Base-by-base conservation (phyloP, 83 land plant genomes). In the Picea mariana region DNA sequence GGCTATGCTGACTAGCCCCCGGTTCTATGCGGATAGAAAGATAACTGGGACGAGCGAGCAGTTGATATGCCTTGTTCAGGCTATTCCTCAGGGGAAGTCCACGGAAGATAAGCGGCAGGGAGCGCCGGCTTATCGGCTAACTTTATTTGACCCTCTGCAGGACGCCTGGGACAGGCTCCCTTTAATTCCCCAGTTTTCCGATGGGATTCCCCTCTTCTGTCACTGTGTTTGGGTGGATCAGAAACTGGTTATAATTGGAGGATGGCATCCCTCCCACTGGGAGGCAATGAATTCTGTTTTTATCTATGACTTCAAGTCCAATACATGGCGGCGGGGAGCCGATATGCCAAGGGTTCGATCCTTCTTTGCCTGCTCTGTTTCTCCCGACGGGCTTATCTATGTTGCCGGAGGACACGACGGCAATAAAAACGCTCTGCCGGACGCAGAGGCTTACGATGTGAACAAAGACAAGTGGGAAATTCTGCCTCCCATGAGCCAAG, bases 371-470 rank as follows among this genome's bases (percentile, higher is more conserved):
- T 87, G 89, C 75, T 86, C 86, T 23, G 89, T 59, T 75, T 62
- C 17, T 80, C 62, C 80, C 3, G 47, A 78, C 4, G 79, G 82
- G 11, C 58, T 49, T 6, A 63, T 93, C 9, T 82, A 84, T 27
- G 83, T 91, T 0, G 96, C 97, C 49, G 92, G 98, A 4, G 98
- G 98, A 1, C 98, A 96, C 66, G 95, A 96, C 69, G 88, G 65
- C 5, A 44, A 73, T 67, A 94, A 96, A 81, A 89, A 86, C 27
- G 95, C 95, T 6, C 86, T 47, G 9, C 0, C 9, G 9, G 9
- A 1, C 9, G 9, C 9, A 47, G 49, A 47, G 49, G 9, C 49
- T 47, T 47, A 8, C 0, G 49, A 81, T 78, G 82, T 87, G 20
- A 84, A 61, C 1, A 34, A 60, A 6, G 85, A 89, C 81, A 49